These are phyloP conservation scores for Pholiota adiposa DNA, from an alignment of 1,284 basidiomycete genomes.

Conservation along the genomic window DNA sequence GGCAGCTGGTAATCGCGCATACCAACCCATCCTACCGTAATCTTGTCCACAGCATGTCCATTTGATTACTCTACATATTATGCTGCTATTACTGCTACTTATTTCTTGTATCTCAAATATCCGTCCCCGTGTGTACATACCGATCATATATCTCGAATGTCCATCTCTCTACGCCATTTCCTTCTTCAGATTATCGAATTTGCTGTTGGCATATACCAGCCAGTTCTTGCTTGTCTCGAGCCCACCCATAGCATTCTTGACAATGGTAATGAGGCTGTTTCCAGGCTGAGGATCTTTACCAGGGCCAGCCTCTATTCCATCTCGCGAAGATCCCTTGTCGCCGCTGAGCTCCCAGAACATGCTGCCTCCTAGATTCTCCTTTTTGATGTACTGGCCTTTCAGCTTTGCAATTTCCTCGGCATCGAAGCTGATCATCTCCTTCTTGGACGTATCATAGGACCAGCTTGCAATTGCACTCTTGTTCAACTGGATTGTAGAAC, in stretches of 20 bases:
- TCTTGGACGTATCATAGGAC: slow-evolving; percentile 69
- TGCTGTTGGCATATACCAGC: slow-evolving; percentile 71
- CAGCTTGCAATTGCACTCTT: slow-evolving; percentile 67
- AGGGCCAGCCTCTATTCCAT: slow-evolving; percentile 71
- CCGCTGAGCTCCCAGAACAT: slow-evolving; percentile 91
- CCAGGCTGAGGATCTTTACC: slow-evolving; percentile 69
- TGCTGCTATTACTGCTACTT: neutral
- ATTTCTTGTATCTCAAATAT: neutral
- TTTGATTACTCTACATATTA: neutral
- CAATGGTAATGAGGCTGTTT: slow-evolving; percentile 64
- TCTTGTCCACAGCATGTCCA: neutral
- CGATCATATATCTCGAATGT: neutral
- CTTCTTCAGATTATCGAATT: slow-evolving; percentile 77
- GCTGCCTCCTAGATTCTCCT: slow-evolving; percentile 74
- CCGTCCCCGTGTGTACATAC: neutral
- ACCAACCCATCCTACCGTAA: slow-evolving; percentile 49
- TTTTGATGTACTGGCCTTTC: slow-evolving; percentile 80
- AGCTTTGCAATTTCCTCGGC: slow-evolving; percentile 65
- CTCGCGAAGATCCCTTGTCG: slow-evolving; percentile 68
- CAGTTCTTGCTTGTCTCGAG: slow-evolving; percentile 69
- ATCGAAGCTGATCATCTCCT: slow-evolving; percentile 84
- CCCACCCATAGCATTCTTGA: slow-evolving; percentile 78
- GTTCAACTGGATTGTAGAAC: slow-evolving; percentile 64
- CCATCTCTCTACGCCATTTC: slow-evolving; percentile 50
- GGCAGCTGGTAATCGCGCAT: slow-evolving; percentile 77